Conservation (phyloP, 2,329 filamentous ascomycete species). For the Pseudonectria foliicola region DNA sequence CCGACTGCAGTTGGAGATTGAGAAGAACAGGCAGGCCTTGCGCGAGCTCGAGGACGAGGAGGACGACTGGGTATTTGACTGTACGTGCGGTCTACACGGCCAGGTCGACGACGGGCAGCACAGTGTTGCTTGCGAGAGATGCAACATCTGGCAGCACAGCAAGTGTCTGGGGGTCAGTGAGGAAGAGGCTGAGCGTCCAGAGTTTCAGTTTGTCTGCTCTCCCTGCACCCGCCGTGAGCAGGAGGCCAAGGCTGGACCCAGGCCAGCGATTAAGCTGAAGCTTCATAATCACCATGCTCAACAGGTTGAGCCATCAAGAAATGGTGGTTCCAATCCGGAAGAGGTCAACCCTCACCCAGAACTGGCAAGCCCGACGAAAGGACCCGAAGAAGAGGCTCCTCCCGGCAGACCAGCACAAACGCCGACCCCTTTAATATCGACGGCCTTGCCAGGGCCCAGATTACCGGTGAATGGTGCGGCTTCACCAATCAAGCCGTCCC, state of each 20-base stretch:
- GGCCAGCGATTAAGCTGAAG: conserved; percentile 48
- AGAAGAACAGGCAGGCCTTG: conserved; percentile 69
- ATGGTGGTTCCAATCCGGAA: conserved; percentile 1
- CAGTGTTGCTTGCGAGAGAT: conserved; percentile 87
- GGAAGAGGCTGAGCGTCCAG: conserved; percentile 70
- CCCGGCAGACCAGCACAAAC: too few relatives aligned
- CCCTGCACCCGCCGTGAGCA: conserved; percentile 67
- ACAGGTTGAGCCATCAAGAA: conserved; percentile 6
- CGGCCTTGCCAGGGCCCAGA: too few relatives aligned
- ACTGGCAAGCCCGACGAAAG: too few relatives aligned
- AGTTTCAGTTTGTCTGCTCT: conserved; percentile 81
- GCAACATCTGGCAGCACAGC: conserved; percentile 96
- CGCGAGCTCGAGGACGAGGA: conserved; percentile 66
- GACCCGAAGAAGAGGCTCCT: too few relatives aligned
- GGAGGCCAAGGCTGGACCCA: conserved; percentile 52
- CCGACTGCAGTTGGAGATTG: conserved; percentile 73
- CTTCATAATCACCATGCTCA: conserved; percentile 20
- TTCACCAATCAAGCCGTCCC: background rate
- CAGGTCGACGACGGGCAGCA: conserved; percentile 92
- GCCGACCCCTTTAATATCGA: too few relatives aligned
- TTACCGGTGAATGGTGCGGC: too few relatives aligned
- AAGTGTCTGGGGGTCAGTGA: conserved; percentile 79
- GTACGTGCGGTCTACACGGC: conserved; percentile 82
- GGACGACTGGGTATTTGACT: conserved; percentile 92
- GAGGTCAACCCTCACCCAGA: background rate